Evolutionary conservation across 495 filamentous ascomycete species (phyloP).

Genomic region (Antarctomyces pellizariae): DNA sequence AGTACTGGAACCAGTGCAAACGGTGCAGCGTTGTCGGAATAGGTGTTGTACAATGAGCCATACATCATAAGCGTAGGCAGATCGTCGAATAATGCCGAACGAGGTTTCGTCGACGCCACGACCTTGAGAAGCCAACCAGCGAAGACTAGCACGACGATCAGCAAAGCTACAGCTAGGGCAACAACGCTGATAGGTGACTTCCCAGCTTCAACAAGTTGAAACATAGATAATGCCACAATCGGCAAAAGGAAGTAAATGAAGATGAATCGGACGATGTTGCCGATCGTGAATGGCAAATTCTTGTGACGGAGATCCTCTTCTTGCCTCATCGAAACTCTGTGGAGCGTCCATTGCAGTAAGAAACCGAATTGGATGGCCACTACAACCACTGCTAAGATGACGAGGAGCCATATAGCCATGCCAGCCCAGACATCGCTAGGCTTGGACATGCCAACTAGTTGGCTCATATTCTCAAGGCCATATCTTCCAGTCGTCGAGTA

Average conservation of each 20-base stretch:
- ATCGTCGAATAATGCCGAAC: slow-evolving; percentile 76
- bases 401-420: slow-evolving; percentile 66
- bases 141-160: slow-evolving; percentile 47
- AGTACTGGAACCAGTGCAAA: slow-evolving; percentile 74
- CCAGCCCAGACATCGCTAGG: slow-evolving; percentile 78
- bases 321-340: slow-evolving; percentile 39
- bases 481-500: slow-evolving; percentile 49
- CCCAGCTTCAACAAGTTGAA: slow-evolving; percentile 61
- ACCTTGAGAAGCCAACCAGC: slow-evolving; percentile 57
- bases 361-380: slow-evolving; percentile 61
- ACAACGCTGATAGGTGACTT: slow-evolving; percentile 43
- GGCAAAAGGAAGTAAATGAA: slow-evolving; percentile 84
- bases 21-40: slow-evolving; percentile 62
- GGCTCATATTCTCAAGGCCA: slow-evolving; percentile 55
- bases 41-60: slow-evolving; percentile 95
- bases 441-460: slow-evolving; percentile 59
- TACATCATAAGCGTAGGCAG: slow-evolving; percentile 73
- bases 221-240: slow-evolving; percentile 63
- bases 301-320: slow-evolving; percentile 75
- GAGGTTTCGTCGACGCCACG: slow-evolving; percentile 58
- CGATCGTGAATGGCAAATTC: slow-evolving; percentile 80
- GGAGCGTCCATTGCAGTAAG: slow-evolving; percentile 45
- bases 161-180: slow-evolving; percentile 45
- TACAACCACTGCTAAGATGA: slow-evolving; percentile 43
- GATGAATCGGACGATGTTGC: slow-evolving; percentile 68